A percentile compares a stretch with the other conserved stretches of the same genome.
These are phyloP conservation scores for Apophysomyces ossiformis DNA, from an alignment of 371 early-diverging fungal genomes.

Conservation along the genomic window DNA sequence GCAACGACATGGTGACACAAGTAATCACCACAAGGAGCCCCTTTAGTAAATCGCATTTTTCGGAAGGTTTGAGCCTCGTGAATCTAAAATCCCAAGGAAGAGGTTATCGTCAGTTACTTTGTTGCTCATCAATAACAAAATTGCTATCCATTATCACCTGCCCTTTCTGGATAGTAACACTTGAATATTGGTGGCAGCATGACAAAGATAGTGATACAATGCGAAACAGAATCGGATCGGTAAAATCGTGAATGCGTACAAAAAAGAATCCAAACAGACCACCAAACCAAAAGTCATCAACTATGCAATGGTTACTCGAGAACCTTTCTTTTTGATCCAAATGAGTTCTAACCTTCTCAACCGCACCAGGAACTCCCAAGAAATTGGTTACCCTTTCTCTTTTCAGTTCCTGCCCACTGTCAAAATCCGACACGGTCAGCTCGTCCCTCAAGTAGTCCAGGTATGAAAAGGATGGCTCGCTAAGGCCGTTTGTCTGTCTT, in stretches of 20 bases:
- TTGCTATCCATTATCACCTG: slow-evolving; percentile 17
- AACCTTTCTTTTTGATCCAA: not conserved
- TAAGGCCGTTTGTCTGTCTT: not conserved
- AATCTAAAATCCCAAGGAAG: slow-evolving; percentile 16
- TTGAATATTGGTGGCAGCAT: slow-evolving; percentile 22
- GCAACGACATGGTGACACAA: slow-evolving; percentile 71
- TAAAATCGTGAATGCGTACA: slow-evolving; percentile 92
- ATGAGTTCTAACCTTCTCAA: slow-evolving; percentile 71
- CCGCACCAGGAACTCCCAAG: slow-evolving; percentile 75
- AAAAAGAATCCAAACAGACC: slow-evolving; percentile 92
- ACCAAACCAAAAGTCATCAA: slow-evolving; percentile 88
- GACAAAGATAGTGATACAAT: slow-evolving; percentile 39
- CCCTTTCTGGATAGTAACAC: slow-evolving; percentile 26
- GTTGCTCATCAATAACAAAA: too few relatives aligned
- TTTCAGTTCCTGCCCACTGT: slow-evolving; percentile 78
- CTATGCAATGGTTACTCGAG: slow-evolving; percentile 33
- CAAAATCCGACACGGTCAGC: slow-evolving; percentile 74
- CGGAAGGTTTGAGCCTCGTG: slow-evolving; percentile 70
- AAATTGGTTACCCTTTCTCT: slow-evolving; percentile 85
- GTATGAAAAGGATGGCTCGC: slow-evolving; percentile 37
- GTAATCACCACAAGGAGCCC: slow-evolving; percentile 76
- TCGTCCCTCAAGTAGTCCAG: slow-evolving; percentile 72
- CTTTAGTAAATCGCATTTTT: slow-evolving; percentile 87
- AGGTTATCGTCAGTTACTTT: not conserved
- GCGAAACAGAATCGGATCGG: slow-evolving; percentile 88